Evolutionary conservation across 2,329 filamentous ascomycete genomes (phyloP).

Genomic region (Fusarium duplospermum): DNA sequence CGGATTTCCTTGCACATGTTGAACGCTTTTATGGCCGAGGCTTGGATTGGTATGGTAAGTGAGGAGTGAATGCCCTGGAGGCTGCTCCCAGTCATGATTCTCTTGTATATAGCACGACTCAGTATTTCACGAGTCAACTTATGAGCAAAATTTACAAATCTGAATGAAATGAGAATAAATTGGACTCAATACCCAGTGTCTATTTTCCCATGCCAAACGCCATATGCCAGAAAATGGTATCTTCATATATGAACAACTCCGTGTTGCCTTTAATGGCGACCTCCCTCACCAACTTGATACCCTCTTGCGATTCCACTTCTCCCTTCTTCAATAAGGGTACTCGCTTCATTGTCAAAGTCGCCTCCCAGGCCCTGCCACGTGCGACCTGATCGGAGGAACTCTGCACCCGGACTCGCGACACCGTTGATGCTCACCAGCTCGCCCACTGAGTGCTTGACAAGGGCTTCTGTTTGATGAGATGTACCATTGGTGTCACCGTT

Average conservation of each 20-base stretch:
- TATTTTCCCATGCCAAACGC: constrained; percentile 31
- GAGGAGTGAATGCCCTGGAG: constrained; percentile 31
- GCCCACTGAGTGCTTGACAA: constrained; percentile 71
- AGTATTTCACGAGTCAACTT: constrained; percentile 17
- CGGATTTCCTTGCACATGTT: not conserved
- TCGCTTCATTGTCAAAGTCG: constrained; percentile 75
- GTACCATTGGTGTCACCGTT: not conserved
- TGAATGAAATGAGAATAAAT: not conserved
- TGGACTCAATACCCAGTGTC: not conserved
- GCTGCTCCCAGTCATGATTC: constrained; percentile 19
- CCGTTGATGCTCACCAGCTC: constrained; percentile 87
- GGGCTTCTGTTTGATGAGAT: constrained; percentile 37
- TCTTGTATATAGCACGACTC: constrained; percentile 28
- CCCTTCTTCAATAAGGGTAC: constrained; percentile 84
- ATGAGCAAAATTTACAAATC: not conserved
- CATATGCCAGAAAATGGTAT: constrained; percentile 27
- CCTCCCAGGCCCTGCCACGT: constrained; percentile 94
- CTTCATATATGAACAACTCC: not conserved
- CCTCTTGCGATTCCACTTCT: constrained; percentile 89
- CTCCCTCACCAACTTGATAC: constrained; percentile 77
- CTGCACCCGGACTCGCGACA: constrained; percentile 89
- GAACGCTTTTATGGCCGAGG: not conserved
- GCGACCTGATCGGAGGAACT: constrained; percentile 82
- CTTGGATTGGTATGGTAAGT: not conserved
- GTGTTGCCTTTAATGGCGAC: constrained; percentile 41